These are phyloP conservation scores for Ophiostoma sp. DNA, from an alignment of 2,329 filamentous ascomycete genomes.

Conservation along the genomic window DNA sequence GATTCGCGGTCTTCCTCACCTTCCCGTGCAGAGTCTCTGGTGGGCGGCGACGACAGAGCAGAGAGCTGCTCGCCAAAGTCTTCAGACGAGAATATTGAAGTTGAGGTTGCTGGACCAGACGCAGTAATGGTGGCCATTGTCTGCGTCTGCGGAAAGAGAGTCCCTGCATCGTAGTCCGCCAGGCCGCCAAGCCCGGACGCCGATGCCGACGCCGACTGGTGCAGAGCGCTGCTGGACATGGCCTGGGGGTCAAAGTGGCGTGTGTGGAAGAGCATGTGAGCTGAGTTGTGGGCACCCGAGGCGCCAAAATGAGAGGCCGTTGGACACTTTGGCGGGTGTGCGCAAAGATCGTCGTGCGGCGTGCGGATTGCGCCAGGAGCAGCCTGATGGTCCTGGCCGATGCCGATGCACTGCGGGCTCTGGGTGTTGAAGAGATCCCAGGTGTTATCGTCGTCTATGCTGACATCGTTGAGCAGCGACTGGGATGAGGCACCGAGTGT, in stretches of 20 bases:
- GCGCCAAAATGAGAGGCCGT: conserved; percentile 18
- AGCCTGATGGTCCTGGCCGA: conserved; percentile 22
- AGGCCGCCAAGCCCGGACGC: not conserved
- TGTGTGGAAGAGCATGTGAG: conserved; percentile 27
- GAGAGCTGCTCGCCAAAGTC: conserved; percentile 25
- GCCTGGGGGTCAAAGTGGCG: conserved; percentile 22
- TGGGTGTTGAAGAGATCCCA: conserved; percentile 27
- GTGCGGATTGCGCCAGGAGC: conserved; percentile 23
- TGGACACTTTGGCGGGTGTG: conserved; percentile 25
- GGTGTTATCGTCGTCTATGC: conserved; percentile 19
- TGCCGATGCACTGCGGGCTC: conserved; percentile 24
- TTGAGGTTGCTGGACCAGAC: conserved; percentile 8
- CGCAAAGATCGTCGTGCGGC: conserved; percentile 28
- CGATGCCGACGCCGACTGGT: not conserved
- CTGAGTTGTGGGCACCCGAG: conserved; percentile 13
- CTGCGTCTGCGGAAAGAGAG: conserved; percentile 20
- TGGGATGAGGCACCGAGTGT: conserved; percentile 16
- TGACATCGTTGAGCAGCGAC: conserved; percentile 17
- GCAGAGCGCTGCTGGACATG: conserved; percentile 10
- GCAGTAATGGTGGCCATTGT: not conserved
- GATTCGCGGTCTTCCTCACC: conserved; percentile 23
- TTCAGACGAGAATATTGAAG: conserved; percentile 11
- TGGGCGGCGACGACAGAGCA: conserved; percentile 23
- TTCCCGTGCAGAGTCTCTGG: conserved; percentile 2
- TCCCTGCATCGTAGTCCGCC: conserved; percentile 7